These are phyloP conservation scores for Tetrahymena borealis DNA, from an alignment of 73 alveolate genomes.

Conservation along the genomic window DNA sequence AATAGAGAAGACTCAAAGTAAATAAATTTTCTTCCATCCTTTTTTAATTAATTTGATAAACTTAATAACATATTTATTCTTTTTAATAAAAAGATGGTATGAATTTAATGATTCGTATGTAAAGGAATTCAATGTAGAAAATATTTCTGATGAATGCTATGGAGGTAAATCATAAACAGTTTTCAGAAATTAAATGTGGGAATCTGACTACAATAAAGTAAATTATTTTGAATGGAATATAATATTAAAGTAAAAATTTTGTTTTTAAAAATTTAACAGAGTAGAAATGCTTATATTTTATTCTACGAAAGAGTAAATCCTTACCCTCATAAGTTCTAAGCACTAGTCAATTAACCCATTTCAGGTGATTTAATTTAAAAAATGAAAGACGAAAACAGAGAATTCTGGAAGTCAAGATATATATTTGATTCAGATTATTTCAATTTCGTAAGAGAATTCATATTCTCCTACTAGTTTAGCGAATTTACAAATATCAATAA, in stretches of 20 bases:
- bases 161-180: conserved; percentile 12
- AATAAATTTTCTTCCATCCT: too few species aligned
- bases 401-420: background rate
- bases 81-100: conserved; percentile 5
- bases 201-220: background rate
- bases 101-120: conserved; percentile 21
- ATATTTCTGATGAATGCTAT: conserved; percentile 23
- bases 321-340: background rate
- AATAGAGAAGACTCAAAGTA: conserved; percentile 15
- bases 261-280: background rate
- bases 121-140: conserved; percentile 28
- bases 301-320: background rate
- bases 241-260: background rate
- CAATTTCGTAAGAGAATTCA: background rate
- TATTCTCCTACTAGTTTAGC: background rate
- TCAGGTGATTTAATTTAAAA: background rate
- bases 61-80: background rate
- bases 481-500: background rate
- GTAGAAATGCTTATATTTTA: background rate
- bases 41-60: background rate
- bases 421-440: background rate
- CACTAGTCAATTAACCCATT: background rate
- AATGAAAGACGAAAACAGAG: background rate
- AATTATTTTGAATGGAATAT: background rate
- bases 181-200: background rate